Percentiles rank a stretch among this genome's conserved stretches.
Evolutionary conservation across 257 asterid genomes (phyloP).

Genomic region (Coffea canephora): DNA sequence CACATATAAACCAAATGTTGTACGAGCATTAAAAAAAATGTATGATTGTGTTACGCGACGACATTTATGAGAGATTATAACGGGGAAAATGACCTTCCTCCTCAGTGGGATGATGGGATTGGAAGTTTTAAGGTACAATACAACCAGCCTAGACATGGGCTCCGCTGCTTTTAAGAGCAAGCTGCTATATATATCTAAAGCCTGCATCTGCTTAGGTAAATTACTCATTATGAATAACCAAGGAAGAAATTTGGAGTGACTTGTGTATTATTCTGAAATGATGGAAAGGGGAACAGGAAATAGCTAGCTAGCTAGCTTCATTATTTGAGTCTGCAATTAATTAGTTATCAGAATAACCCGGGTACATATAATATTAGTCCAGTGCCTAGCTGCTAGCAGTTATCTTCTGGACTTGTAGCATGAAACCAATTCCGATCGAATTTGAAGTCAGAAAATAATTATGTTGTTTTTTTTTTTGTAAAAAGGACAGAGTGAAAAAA

Average conservation of each 20-base stretch:
- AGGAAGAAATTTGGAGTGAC: not conserved
- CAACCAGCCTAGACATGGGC: not conserved
- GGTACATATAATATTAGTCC: no score
- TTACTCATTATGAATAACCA: not conserved
- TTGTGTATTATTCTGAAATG: no score
- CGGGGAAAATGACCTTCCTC: not conserved
- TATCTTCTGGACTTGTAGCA: no score
- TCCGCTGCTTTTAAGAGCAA: not conserved
- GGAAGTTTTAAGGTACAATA: not conserved
- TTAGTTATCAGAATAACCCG: no score
- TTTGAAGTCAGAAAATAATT: no score
- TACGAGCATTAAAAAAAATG: not conserved
- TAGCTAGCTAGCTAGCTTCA: no score
- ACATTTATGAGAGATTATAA: not conserved
- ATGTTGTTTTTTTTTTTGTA: no score
- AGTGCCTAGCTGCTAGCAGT: no score
- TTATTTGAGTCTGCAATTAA: no score
- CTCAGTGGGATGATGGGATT: not conserved
- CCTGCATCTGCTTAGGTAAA: not conserved
- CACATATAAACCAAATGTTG: not conserved
- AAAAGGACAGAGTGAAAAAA: no score
- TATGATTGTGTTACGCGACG: not conserved
- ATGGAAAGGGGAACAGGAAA: no score
- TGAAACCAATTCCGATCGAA: no score
- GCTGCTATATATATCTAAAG: not conserved